Percentiles rank a stretch among this genome's conserved stretches.
These are phyloP conservation scores for Emericellopsis cladophorae DNA, from an alignment of 2,329 filamentous ascomycete species.

Conservation along the genomic window DNA sequence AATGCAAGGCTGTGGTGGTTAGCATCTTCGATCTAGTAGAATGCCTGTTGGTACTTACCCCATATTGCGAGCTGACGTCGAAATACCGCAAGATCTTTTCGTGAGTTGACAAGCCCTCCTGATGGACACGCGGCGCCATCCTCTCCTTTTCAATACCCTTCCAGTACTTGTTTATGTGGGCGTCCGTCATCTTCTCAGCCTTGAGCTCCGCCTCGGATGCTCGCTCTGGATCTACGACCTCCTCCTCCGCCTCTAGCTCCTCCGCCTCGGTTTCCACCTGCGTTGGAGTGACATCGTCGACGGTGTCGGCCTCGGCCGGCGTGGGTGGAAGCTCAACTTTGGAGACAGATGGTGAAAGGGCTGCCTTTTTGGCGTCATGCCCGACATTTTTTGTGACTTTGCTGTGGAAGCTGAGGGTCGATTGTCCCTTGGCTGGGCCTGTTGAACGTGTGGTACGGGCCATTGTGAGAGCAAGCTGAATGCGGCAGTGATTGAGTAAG, in stretches of 20 bases:
- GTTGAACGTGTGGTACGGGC: constrained; percentile 24
- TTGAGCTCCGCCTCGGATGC: constrained; percentile 38
- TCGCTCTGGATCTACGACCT: constrained; percentile 12
- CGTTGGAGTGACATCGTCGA: constrained; percentile 6
- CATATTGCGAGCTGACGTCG: constrained; percentile 83
- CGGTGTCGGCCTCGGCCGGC: constrained; percentile 6
- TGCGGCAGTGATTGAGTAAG: not conserved
- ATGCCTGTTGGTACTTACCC: constrained; percentile 49
- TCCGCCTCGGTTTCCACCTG: constrained; percentile 9
- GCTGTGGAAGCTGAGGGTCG: constrained; percentile 45
- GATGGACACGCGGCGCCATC: constrained; percentile 62
- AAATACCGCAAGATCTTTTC: constrained; percentile 89
- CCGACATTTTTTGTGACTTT: constrained; percentile 40
- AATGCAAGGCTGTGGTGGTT: constrained; percentile 60
- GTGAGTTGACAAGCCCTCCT: constrained; percentile 54
- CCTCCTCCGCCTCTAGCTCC: constrained; percentile 10
- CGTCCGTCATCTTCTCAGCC: constrained; percentile 53
- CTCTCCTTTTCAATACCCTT: constrained; percentile 54
- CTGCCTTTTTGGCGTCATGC: constrained; percentile 32
- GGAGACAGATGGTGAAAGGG: constrained; percentile 17
- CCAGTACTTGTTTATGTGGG: constrained; percentile 71
- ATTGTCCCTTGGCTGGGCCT: constrained; percentile 31
- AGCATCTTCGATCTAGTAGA: constrained; percentile 1
- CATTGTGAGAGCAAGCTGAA: constrained; percentile 20
- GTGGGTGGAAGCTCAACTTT: constrained; percentile 16